Conservation (phyloP, 2,329 filamentous ascomycete species). For the Neofusicoccum sp. region DNA sequence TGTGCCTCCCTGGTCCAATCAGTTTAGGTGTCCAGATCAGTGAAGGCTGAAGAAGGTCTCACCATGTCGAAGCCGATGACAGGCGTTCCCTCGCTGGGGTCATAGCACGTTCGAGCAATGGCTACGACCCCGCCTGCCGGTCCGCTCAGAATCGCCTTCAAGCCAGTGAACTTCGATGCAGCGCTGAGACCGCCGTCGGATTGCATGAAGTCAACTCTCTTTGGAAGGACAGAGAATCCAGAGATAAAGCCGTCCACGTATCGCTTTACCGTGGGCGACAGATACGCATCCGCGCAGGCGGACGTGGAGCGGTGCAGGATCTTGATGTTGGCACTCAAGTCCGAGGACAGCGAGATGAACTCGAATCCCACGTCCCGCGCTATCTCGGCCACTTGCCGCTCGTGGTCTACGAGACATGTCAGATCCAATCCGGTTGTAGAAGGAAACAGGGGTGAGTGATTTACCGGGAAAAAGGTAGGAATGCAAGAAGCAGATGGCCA, state of each 20-base stretch:
- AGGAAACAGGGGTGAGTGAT: neutral
- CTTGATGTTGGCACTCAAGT: constrained; percentile 27
- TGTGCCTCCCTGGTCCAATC: constrained; percentile 26
- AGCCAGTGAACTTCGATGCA: constrained; percentile 29
- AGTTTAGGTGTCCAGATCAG: neutral
- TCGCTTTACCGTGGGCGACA: constrained; percentile 25
- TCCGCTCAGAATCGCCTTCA: constrained; percentile 32
- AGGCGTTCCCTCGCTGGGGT: constrained; percentile 25
- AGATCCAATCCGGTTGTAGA: neutral
- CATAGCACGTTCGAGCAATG: constrained; percentile 32
- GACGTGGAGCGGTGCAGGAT: constrained; percentile 26
- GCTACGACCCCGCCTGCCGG: constrained; percentile 39
- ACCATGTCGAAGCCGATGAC: constrained; percentile 32
- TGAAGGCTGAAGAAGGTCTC: neutral
- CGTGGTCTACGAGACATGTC: constrained; percentile 25
- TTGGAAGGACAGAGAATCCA: constrained; percentile 26
- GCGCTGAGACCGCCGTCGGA: constrained; percentile 32
- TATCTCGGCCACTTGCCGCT: constrained; percentile 27
- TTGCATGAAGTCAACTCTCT: constrained; percentile 37
- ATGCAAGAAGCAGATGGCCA: constrained; percentile 37
- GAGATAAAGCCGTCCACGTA: constrained; percentile 28
- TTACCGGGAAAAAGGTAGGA: constrained; percentile 31
- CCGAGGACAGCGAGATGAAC: constrained; percentile 27
- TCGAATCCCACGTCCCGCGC: constrained; percentile 31
- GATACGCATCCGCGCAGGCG: constrained; percentile 30